Evolutionary conservation across 768 basidiomycete species (phyloP).

Genomic region (Tremella yokohamensis): DNA sequence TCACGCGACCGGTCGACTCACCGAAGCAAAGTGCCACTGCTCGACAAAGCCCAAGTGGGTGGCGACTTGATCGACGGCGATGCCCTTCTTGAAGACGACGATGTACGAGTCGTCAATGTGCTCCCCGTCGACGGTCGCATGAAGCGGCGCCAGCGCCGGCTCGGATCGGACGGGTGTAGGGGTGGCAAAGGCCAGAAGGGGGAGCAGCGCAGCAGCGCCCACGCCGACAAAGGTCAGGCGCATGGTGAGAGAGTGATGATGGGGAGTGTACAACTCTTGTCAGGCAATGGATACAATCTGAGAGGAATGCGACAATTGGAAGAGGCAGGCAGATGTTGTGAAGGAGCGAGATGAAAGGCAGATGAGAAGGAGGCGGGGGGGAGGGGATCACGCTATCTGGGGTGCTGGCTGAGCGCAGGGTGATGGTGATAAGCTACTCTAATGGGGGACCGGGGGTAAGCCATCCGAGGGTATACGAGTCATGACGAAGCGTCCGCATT

Average conservation of each 20-base stretch:
- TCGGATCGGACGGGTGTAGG: slow-evolving; percentile 24
- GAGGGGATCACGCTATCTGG: slow-evolving; percentile 1
- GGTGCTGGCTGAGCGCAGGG: too few relatives aligned
- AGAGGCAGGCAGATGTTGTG: slow-evolving; percentile 7
- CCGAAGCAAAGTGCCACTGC: slow-evolving; percentile 59
- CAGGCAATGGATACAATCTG: background rate
- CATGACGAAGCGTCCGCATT: too few relatives aligned
- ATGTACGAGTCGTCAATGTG: slow-evolving; percentile 75
- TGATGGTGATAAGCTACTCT: too few relatives aligned
- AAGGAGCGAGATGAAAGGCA: slow-evolving; percentile 5
- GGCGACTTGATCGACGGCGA: slow-evolving; percentile 60
- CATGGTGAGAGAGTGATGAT: slow-evolving; percentile 21
- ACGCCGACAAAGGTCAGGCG: slow-evolving; percentile 17
- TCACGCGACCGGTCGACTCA: slow-evolving; percentile 28
- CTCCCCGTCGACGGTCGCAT: slow-evolving; percentile 27
- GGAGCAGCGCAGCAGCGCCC: slow-evolving; percentile 24
- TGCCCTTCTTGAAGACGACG: slow-evolving; percentile 74
- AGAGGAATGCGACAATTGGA: background rate
- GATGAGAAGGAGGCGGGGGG: background rate
- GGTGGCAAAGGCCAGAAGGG: slow-evolving; percentile 32
- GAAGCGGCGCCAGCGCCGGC: slow-evolving; percentile 42
- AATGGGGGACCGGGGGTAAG: too few relatives aligned
- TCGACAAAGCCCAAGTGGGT: slow-evolving; percentile 72
- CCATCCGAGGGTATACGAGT: too few relatives aligned
- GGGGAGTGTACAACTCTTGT: background rate